Conservation (phyloP, 805 yeast genomes). For the Yamadazyma ubonensis region DNA sequence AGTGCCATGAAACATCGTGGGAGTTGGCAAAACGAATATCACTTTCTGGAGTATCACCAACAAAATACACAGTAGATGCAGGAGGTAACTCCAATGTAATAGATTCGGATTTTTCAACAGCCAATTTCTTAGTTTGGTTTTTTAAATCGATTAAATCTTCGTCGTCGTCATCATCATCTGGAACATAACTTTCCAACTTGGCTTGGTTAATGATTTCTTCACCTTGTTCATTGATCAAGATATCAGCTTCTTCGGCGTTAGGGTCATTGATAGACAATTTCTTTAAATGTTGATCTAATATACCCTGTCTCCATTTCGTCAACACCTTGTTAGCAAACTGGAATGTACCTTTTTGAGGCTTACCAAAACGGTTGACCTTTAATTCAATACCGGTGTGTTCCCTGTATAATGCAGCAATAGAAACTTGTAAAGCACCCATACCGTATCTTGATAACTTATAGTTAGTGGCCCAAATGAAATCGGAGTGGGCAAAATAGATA, state of each 20-base stretch:
- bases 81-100: conserved; percentile 67
- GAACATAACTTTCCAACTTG: conserved; percentile 37
- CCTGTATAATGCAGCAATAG: conserved; percentile 78
- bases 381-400: conserved; percentile 83
- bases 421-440: conserved; percentile 91
- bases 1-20: conserved; percentile 81
- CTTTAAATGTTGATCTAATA: conserved; percentile 70
- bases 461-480: conserved; percentile 91
- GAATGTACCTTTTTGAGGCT: conserved; percentile 87
- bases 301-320: conserved; percentile 74
- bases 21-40: conserved; percentile 86
- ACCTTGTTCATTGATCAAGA: conserved; percentile 43
- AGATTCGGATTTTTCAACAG: conserved; percentile 35
- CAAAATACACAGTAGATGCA: conserved; percentile 82
- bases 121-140: conserved; percentile 24
- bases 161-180: conserved; percentile 28
- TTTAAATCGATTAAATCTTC: conserved; percentile 13
- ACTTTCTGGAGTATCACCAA: conserved; percentile 88
- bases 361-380: conserved; percentile 81
- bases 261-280: conserved; percentile 46
- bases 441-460: conserved; percentile 81
- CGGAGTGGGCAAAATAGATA: conserved; percentile 86
- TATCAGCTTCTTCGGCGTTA: conserved; percentile 41
- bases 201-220: conserved; percentile 45
- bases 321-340: conserved; percentile 78